Percentiles rank a stretch among this genome's conserved stretches.
These are phyloP conservation scores for Brachypodium distachyon DNA, from an alignment of 202 grass and related monocot species.

Conservation along the genomic window DNA sequence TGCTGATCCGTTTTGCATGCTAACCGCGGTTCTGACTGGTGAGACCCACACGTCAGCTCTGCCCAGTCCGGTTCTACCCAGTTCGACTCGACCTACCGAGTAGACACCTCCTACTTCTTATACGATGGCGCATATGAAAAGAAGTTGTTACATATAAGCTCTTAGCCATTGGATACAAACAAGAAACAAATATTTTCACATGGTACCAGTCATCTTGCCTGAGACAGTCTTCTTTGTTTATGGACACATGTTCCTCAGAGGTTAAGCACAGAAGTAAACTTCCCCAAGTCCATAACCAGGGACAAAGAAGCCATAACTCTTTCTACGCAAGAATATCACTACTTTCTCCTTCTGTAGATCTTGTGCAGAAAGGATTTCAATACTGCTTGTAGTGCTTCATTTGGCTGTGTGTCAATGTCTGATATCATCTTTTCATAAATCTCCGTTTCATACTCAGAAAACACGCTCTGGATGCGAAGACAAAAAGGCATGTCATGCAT, in stretches of 20 bases:
- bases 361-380: conserved; percentile 55
- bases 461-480: conserved; percentile 7
- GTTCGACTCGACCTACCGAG: no score
- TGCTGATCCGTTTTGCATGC: no score
- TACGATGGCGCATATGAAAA: no score
- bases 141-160: not conserved
- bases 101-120: no score
- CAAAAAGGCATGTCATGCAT: not conserved
- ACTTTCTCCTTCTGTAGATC: conserved; percentile 56
- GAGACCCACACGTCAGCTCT: no score
- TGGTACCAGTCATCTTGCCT: not conserved
- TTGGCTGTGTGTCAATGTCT: conserved; percentile 30
- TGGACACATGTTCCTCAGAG: not conserved
- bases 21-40: no score
- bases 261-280: not conserved
- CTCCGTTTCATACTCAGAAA: conserved; percentile 32
- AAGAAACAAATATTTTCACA: not conserved
- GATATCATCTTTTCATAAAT: conserved; percentile 39
- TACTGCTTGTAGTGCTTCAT: conserved; percentile 26
- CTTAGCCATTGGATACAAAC: not conserved
- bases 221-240: not conserved
- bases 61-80: no score
- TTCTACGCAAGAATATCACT: not conserved
- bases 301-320: not conserved
- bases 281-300: not conserved